Evolutionary conservation across 257 asterid species (phyloP).

Genomic region (Nemophila menziesii): DNA sequence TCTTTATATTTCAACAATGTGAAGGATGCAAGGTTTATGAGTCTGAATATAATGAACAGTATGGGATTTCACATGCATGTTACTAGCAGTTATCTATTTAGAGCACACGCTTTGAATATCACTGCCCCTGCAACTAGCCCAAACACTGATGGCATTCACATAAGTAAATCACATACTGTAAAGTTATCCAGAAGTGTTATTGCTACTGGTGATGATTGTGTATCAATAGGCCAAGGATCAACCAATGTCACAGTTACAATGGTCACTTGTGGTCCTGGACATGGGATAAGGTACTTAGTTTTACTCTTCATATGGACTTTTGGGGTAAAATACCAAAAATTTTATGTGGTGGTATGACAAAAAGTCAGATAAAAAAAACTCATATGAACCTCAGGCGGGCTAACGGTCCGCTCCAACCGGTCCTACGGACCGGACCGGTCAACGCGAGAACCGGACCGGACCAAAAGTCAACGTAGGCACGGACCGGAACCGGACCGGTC

Average conservation of each 20-base stretch:
- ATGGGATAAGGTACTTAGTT: constrained; percentile 42
- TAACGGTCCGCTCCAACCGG: too few species aligned
- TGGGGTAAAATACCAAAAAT: too few species aligned
- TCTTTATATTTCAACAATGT: constrained; percentile 30
- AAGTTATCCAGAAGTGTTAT: constrained; percentile 29
- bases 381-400: too few species aligned
- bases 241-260: constrained; percentile 34
- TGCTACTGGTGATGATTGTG: constrained; percentile 51
- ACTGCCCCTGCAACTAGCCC: constrained; percentile 37
- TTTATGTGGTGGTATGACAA: too few species aligned
- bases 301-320: too few species aligned
- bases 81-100: constrained; percentile 25
- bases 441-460: too few species aligned
- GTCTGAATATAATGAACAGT: constrained; percentile 31
- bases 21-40: constrained; percentile 30
- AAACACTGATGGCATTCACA: constrained; percentile 57
- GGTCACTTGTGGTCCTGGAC: constrained; percentile 59
- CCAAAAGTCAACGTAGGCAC: too few species aligned
- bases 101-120: constrained; percentile 23
- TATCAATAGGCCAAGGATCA: constrained; percentile 52
- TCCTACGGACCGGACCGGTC: too few species aligned
- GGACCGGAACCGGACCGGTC: too few species aligned
- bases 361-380: too few species aligned
- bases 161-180: constrained; percentile 32
- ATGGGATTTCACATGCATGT: constrained; percentile 73